Conservation (phyloP, 2,329 filamentous ascomycete genomes). For the Pestalotiopsis sp. region DNA sequence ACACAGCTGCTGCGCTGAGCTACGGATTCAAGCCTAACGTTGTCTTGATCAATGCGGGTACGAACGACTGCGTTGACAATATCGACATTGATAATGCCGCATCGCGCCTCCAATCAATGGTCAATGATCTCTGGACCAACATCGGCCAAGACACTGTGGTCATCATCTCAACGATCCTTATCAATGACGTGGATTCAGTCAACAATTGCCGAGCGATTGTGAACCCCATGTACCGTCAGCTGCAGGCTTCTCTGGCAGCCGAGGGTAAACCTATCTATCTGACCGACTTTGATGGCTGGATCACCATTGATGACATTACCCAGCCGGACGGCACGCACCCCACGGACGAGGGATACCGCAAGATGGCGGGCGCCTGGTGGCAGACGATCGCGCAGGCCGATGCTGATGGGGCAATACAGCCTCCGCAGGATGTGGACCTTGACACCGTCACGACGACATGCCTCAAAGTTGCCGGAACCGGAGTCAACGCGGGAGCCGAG, state of each 20-base stretch:
- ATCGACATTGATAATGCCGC: constrained; percentile 24
- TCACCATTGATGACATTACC: constrained; percentile 16
- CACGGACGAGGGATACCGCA: constrained; percentile 21
- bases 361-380: constrained; percentile 24
- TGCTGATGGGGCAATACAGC: constrained; percentile 12
- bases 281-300: not conserved
- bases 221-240: not conserved
- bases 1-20: not conserved
- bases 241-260: constrained; percentile 1
- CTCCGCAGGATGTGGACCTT: not conserved
- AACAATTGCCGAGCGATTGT: not conserved
- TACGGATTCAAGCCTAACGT: constrained; percentile 21
- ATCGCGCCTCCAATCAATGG: constrained; percentile 28
- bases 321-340: constrained; percentile 23
- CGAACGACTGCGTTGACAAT: constrained; percentile 29
- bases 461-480: constrained; percentile 24
- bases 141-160: not conserved
- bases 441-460: constrained; percentile 15
- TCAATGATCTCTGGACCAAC: not conserved
- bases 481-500: constrained; percentile 22
- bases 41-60: constrained; percentile 33
- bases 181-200: not conserved
- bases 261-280: constrained; percentile 5
- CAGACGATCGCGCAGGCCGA: constrained; percentile 10
- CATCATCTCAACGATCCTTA: not conserved